These are phyloP conservation scores for Rhodotorula sp. DNA, from an alignment of 1,284 basidiomycete genomes.

Conservation along the genomic window DNA sequence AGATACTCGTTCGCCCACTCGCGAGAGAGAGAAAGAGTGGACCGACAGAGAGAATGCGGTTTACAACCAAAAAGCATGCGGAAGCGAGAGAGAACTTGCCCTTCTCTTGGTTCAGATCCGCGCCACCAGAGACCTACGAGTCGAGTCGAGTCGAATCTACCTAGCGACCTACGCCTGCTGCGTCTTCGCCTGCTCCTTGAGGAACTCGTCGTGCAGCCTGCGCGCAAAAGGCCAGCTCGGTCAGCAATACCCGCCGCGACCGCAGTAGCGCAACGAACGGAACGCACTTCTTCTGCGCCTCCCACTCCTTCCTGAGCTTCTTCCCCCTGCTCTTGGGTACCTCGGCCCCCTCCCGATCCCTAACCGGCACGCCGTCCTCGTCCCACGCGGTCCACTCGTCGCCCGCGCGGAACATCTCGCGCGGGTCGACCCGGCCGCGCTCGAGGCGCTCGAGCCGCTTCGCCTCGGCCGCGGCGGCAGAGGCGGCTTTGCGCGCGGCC, in stretches of 20 bases:
- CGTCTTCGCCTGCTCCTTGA: constrained; percentile 27
- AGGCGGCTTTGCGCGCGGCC: constrained; percentile 75
- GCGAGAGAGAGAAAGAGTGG: background rate
- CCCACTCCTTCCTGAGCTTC: constrained; percentile 77
- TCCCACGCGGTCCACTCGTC: constrained; percentile 75
- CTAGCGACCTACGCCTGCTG: constrained; percentile 1
- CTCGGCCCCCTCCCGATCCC: constrained; percentile 79
- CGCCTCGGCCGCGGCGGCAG: constrained; percentile 68
- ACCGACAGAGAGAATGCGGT: background rate
- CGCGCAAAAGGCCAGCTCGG: no score
- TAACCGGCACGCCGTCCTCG: constrained; percentile 79
- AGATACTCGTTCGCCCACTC: no score
- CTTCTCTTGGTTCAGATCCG: no score
- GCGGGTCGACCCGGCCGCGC: constrained; percentile 74
- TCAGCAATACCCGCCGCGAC: no score
- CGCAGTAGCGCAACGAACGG: no score
- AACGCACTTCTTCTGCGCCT: constrained; percentile 66
- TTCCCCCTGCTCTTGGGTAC: constrained; percentile 80
- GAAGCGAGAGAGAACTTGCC: no score
- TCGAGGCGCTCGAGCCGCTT: constrained; percentile 78
- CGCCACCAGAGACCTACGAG: no score
- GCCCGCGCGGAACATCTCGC: constrained; percentile 69
- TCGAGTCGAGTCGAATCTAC: no score
- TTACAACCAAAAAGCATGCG: background rate
- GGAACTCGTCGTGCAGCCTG: constrained; percentile 40